Conservation (phyloP, 352 stramenopile species). For the Globisporangium okanoganense region DNA sequence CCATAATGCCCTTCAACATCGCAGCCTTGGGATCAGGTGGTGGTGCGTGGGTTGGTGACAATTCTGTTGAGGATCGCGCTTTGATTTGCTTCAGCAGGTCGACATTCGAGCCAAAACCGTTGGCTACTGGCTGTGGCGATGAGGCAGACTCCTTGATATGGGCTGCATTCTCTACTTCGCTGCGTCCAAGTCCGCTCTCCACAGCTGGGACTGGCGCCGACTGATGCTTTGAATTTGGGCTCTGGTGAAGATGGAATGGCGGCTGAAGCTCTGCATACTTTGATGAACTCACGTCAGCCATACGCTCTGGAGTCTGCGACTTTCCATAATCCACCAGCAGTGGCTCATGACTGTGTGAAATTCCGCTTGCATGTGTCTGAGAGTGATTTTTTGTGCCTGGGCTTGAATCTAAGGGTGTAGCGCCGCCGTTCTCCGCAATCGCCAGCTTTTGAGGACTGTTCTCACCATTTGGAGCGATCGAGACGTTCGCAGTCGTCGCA, state of each 20-base stretch:
- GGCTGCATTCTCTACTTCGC: neutral
- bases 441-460: neutral
- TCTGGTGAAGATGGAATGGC: neutral
- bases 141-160: neutral
- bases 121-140: too few relatives aligned
- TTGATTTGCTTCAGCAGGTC: neutral
- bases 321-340: neutral
- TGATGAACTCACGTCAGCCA: neutral
- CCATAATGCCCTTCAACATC: constrained; percentile 1
- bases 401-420: neutral
- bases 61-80: neutral
- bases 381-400: neutral
- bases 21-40: constrained; percentile 10
- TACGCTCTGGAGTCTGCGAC: neutral
- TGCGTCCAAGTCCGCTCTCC: neutral
- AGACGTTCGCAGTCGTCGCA: constrained; percentile 42
- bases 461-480: constrained; percentile 19
- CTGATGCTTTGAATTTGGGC: neutral
- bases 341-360: neutral
- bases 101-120: neutral
- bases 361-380: neutral
- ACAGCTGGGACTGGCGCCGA: neutral
- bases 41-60: neutral
- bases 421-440: neutral
- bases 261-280: constrained; percentile 8